Percentiles rank a stretch among this genome's conserved stretches.
These are phyloP conservation scores for Anthostomella pinea DNA, from an alignment of 2,329 filamentous ascomycete genomes.

Conservation along the genomic window DNA sequence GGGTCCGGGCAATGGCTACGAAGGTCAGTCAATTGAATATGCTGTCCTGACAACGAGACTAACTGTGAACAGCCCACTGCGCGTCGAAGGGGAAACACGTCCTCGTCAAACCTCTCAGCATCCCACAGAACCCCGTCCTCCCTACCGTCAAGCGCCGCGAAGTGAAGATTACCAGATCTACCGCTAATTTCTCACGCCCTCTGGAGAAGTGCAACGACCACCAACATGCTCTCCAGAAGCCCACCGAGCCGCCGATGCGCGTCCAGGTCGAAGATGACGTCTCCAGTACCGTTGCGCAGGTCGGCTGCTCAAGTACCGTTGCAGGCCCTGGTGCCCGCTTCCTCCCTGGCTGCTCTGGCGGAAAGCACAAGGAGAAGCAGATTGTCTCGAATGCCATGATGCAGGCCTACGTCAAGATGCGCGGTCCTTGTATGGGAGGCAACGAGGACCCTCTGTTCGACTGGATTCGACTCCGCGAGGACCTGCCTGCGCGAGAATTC, in stretches of 20 bases:
- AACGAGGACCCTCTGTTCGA: constrained; percentile 23
- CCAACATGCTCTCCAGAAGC: background rate
- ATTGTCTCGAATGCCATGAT: constrained; percentile 26
- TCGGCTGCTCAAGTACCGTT: background rate
- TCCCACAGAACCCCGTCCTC: too few relatives aligned
- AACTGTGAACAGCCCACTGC: too few relatives aligned
- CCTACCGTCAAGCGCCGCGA: too few relatives aligned
- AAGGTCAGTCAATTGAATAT: too few relatives aligned
- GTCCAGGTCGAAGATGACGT: background rate
- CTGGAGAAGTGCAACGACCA: too few relatives aligned
- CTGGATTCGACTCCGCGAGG: constrained; percentile 19
- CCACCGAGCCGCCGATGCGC: background rate
- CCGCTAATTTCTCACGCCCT: too few relatives aligned
- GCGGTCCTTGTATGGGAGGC: constrained; percentile 19
- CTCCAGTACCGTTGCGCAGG: too few relatives aligned
- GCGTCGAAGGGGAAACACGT: too few relatives aligned
- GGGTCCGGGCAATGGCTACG: too few relatives aligned
- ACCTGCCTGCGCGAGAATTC: constrained; percentile 8
- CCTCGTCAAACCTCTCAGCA: too few relatives aligned
- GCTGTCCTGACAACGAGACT: too few relatives aligned
- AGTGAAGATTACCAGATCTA: too few relatives aligned
- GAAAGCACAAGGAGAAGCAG: constrained; percentile 12
- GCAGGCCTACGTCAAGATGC: constrained; percentile 26
- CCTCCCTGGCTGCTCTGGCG: constrained; percentile 21
- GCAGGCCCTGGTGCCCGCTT: constrained; percentile 5